Evolutionary conservation across 257 asterid genomes (phyloP).

Genomic region (Solanum ossicruentum): DNA sequence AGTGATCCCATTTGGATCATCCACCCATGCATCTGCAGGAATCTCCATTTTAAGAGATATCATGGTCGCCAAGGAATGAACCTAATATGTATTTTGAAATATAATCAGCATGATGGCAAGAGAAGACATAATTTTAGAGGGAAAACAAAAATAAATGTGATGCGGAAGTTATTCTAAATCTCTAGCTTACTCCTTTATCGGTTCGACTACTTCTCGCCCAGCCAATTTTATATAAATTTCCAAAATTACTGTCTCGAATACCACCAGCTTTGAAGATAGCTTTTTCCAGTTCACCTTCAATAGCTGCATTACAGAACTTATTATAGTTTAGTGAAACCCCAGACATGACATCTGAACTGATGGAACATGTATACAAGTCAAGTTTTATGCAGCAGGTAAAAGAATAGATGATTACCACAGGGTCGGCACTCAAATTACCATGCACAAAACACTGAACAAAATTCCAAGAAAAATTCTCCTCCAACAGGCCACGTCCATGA

Average conservation of each 20-base stretch:
- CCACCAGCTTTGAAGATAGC: constrained; percentile 89
- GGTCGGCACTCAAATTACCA: not conserved
- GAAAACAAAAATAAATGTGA: not conserved
- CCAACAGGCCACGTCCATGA: not conserved
- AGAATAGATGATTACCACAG: not conserved
- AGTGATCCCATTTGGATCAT: constrained; percentile 75
- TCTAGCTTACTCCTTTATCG: constrained; percentile 81
- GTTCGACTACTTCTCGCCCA: constrained; percentile 99
- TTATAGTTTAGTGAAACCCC: constrained; percentile 19
- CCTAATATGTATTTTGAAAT: constrained; percentile 30
- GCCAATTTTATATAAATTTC: constrained; percentile 68
- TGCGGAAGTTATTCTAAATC: not conserved
- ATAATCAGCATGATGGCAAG: not conserved
- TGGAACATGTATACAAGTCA: not conserved
- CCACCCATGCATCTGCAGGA: constrained; percentile 76
- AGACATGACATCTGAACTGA: not conserved
- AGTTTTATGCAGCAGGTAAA: not conserved
- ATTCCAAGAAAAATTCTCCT: not conserved
- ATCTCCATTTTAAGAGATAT: constrained; percentile 89
- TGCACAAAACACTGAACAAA: not conserved
- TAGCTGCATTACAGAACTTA: constrained; percentile 38
- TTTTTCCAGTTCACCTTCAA: constrained; percentile 86
- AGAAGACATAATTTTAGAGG: not conserved
- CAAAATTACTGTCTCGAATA: constrained; percentile 76
- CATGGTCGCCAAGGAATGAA: constrained; percentile 90